Evolutionary conservation across 2,329 filamentous ascomycete species (phyloP).

Genomic region (Fusarium multiceps): DNA sequence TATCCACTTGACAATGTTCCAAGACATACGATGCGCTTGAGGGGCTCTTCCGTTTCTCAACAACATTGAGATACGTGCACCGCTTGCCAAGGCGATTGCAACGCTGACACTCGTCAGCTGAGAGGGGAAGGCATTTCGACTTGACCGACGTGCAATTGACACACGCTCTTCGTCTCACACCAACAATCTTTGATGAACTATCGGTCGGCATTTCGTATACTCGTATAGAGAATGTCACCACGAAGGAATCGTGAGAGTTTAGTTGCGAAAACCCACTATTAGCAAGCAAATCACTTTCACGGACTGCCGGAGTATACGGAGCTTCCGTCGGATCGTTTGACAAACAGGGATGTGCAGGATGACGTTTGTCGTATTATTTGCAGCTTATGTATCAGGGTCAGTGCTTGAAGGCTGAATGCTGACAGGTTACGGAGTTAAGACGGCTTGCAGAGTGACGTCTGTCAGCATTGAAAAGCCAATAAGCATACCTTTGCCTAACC

Average conservation of each 20-base stretch:
- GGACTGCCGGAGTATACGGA: background rate
- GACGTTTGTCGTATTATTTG: slow-evolving; percentile 2
- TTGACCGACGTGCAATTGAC: slow-evolving; percentile 29
- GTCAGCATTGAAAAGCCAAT: slow-evolving; percentile 9
- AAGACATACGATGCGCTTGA: slow-evolving; percentile 5
- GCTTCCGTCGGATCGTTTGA: slow-evolving; percentile 6
- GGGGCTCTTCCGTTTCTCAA: slow-evolving; percentile 22
- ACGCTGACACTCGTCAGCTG: slow-evolving; percentile 25
- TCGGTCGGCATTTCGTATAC: background rate
- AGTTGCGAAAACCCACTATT: background rate
- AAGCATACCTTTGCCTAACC: background rate
- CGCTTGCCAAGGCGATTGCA: slow-evolving; percentile 24
- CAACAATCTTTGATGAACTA: background rate
- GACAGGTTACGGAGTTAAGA: background rate
- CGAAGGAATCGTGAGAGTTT: background rate
- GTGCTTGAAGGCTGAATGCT: background rate
- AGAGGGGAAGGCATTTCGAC: slow-evolving; percentile 28
- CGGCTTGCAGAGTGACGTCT: background rate
- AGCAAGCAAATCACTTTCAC: background rate
- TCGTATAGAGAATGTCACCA: background rate
- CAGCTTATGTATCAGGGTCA: background rate
- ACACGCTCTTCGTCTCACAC: slow-evolving; percentile 26
- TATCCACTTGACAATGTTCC: no score
- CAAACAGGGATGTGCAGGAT: slow-evolving; percentile 5
- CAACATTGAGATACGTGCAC: slow-evolving; percentile 17